These are phyloP conservation scores for Gregarina niphandrodes DNA, from an alignment of 169 alveolate genomes.

Conservation along the genomic window DNA sequence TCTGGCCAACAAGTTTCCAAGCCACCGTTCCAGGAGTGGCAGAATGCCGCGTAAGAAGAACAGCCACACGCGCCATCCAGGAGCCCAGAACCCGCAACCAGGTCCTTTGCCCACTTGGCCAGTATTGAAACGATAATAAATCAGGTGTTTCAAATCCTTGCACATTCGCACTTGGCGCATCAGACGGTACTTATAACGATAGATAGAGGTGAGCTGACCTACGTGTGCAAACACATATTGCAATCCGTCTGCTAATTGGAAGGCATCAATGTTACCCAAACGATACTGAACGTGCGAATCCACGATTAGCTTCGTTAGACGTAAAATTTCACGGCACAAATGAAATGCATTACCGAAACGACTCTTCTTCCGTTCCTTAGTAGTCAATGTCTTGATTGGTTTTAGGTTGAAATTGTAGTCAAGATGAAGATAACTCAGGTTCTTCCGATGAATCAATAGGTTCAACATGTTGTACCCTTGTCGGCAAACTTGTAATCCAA, in stretches of 20 bases:
- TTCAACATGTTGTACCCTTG: conserved; percentile 98
- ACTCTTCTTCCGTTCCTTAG: conserved; percentile 97
- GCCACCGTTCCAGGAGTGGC: conserved; percentile 97
- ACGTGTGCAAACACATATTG: conserved; percentile 94
- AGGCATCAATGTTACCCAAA: conserved; percentile 97
- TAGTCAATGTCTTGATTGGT: conserved; percentile 92
- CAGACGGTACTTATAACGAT: conserved; percentile 93
- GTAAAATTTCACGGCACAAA: conserved; percentile 90
- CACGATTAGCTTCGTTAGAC: conserved; percentile 88
- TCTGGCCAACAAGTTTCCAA: conserved; percentile 88
- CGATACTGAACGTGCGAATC: conserved; percentile 96
- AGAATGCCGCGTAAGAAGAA: conserved; percentile 91
- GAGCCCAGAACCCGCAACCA: conserved; percentile 99
- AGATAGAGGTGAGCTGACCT: conserved; percentile 99
- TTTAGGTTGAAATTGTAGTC: conserved; percentile 97
- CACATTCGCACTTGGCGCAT: conserved; percentile 98
- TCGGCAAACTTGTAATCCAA: conserved; percentile 90
- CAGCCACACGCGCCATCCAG: conserved; percentile 99
- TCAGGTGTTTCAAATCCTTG: conserved; percentile 94
- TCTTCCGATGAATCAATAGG: conserved; percentile 89
- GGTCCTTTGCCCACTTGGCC: conserved; percentile 99
- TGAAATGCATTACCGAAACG: conserved; percentile 99
- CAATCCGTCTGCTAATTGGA: conserved; percentile 96
- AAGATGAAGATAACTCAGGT: conserved; percentile 86
- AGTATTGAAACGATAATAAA: conserved; percentile 95